Conservation (phyloP, 1,284 basidiomycete species). For the Ustilago hordei region DNA sequence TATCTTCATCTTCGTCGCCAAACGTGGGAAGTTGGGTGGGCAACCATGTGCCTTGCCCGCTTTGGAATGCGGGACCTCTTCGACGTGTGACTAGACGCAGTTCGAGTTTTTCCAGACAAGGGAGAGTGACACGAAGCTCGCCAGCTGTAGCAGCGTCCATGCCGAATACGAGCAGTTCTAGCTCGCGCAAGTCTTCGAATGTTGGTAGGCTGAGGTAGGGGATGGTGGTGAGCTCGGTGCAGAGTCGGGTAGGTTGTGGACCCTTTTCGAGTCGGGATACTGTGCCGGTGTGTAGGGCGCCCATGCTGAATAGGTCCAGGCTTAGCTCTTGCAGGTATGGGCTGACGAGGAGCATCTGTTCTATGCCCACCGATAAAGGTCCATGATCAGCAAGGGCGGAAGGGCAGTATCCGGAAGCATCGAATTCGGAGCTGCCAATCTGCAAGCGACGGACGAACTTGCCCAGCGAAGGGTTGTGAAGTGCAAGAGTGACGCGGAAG, state of each 20-base stretch:
- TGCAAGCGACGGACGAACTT: conserved; percentile 31
- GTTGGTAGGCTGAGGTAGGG: conserved; percentile 56
- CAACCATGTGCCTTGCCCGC: conserved; percentile 29
- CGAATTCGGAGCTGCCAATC: conserved; percentile 52
- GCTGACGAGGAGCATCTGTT: conserved; percentile 56
- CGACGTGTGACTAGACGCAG: conserved; percentile 45
- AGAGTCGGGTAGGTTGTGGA: conserved; percentile 38
- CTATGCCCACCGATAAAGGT: conserved; percentile 49
- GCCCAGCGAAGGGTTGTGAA: conserved; percentile 58
- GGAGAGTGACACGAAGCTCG: conserved; percentile 43
- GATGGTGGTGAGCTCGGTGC: conserved; percentile 54
- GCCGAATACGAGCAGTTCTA: conserved; percentile 58
- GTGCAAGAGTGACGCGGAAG: conserved; percentile 46
- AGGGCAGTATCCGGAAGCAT: conserved; percentile 54
- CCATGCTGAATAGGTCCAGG: conserved; percentile 58
- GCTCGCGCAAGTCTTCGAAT: conserved; percentile 46
- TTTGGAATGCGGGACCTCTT: conserved; percentile 28
- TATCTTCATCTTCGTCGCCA: conserved; percentile 11
- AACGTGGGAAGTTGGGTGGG: conserved; percentile 33
- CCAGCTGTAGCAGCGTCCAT: conserved; percentile 42
- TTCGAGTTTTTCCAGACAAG: conserved; percentile 44
- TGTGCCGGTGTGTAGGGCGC: conserved; percentile 43
- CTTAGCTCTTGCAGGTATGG: conserved; percentile 50
- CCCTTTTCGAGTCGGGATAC: conserved; percentile 46
- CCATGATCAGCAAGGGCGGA: conserved; percentile 44